Conservation (phyloP, 805 yeast species). For the Wickerhamomyces xylosicus region DNA sequence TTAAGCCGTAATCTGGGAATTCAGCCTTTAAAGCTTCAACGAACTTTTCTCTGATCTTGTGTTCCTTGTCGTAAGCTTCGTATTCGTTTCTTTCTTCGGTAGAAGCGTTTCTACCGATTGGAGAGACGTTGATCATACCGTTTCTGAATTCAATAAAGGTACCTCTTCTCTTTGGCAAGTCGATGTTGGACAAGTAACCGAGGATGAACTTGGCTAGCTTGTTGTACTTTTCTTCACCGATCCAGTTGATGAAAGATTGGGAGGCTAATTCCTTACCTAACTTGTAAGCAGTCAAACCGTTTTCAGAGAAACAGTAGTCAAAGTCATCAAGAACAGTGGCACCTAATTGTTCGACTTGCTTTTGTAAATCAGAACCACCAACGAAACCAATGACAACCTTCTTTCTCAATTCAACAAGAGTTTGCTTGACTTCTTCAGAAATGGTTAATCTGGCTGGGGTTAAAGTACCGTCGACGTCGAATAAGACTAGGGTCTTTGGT, state of each 20-base stretch:
- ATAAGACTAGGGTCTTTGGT: slow-evolving; percentile 81
- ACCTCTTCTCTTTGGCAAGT: slow-evolving; percentile 96
- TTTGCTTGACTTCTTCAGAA: slow-evolving; percentile 67
- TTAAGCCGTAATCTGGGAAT: slow-evolving; percentile 76
- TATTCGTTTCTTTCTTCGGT: slow-evolving; percentile 88
- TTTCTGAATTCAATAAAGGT: slow-evolving; percentile 98
- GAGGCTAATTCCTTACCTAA: slow-evolving; percentile 80
- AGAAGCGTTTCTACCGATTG: slow-evolving; percentile 97
- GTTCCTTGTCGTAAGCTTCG: slow-evolving; percentile 72
- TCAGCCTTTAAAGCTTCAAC: slow-evolving; percentile 76
- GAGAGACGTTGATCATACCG: slow-evolving; percentile 98
- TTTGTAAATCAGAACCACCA: slow-evolving; percentile 91
- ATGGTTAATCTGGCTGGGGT: slow-evolving; percentile 88
- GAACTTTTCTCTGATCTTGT: slow-evolving; percentile 75
- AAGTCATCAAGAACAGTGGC: slow-evolving; percentile 64
- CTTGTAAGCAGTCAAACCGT: slow-evolving; percentile 97
- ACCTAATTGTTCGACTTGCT: slow-evolving; percentile 96
- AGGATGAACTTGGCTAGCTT: slow-evolving; percentile 77
- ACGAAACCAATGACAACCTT: slow-evolving; percentile 95
- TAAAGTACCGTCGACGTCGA: slow-evolving; percentile 97
- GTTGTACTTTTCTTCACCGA: slow-evolving; percentile 93
- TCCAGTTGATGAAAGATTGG: slow-evolving; percentile 90
- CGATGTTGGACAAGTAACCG: slow-evolving; percentile 74
- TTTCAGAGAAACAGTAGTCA: slow-evolving; percentile 95
- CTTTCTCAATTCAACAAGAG: slow-evolving; percentile 69